A percentile compares a stretch with the other conserved stretches of the same genome.
These are phyloP conservation scores for Pholiota microspora DNA, from an alignment of 768 basidiomycete species.

Conservation along the genomic window DNA sequence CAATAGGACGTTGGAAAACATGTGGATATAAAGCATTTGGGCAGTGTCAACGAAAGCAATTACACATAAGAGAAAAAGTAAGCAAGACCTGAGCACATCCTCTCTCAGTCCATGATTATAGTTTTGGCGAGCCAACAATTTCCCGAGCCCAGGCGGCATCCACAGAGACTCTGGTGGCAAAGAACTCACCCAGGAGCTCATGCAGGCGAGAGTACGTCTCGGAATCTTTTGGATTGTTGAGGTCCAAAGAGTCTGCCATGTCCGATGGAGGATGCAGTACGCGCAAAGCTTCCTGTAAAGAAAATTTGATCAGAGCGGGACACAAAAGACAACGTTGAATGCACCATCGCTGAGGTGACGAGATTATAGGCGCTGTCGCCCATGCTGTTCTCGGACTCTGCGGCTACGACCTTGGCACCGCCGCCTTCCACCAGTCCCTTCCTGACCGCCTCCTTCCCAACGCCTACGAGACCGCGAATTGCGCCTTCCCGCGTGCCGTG, in stretches of 20 bases:
- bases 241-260: slow-evolving; percentile 57
- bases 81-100: not conserved
- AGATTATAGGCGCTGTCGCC: slow-evolving; percentile 40
- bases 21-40: too few species aligned
- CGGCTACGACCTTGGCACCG: slow-evolving; percentile 72
- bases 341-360: slow-evolving; percentile 62
- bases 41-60: not conserved
- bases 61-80: not conserved
- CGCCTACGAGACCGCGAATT: slow-evolving; percentile 79
- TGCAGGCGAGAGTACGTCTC: slow-evolving; percentile 44
- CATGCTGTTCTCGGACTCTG: slow-evolving; percentile 49
- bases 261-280: slow-evolving; percentile 58
- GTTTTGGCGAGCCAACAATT: slow-evolving; percentile 39
- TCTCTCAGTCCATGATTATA: slow-evolving; percentile 9
- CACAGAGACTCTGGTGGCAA: slow-evolving; percentile 51
- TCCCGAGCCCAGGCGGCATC: slow-evolving; percentile 68
- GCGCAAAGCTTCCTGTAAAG: slow-evolving; percentile 29
- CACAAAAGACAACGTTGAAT: slow-evolving; percentile 12
- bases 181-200: slow-evolving; percentile 59
- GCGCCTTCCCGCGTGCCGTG: slow-evolving; percentile 88
- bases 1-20: too few species aligned
- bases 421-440: slow-evolving; percentile 82
- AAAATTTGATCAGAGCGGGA: not conserved
- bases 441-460: slow-evolving; percentile 81
- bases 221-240: slow-evolving; percentile 44